Conservation (phyloP, 140 eudicot genomes). For the Cichorium intybus region DNA sequence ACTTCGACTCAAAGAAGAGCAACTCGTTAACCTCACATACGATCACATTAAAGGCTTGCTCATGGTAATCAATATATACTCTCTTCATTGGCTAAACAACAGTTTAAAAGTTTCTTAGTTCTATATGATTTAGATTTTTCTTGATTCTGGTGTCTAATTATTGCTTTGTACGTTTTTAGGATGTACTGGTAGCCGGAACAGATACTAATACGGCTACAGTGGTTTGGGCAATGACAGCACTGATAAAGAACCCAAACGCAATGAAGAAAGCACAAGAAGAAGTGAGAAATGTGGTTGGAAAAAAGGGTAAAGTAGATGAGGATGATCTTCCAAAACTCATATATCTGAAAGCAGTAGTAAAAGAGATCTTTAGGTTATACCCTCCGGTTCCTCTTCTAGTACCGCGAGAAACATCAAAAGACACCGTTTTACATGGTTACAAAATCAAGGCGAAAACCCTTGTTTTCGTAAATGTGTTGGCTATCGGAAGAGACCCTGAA, state of each 20-base stretch:
- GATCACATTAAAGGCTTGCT: constrained; percentile 42
- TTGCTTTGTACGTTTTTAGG: constrained; percentile 5
- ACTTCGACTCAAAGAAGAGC: constrained; percentile 26
- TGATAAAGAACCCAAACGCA: constrained; percentile 29
- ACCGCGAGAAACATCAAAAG: constrained; percentile 26
- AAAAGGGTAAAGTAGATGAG: constrained; percentile 24
- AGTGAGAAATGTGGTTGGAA: constrained; percentile 22
- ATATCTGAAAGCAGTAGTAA: constrained; percentile 35
- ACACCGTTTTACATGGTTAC: constrained; percentile 30
- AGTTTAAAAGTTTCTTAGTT: not conserved
- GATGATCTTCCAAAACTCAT: constrained; percentile 29
- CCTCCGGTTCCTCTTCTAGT: constrained; percentile 36
- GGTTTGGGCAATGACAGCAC: constrained; percentile 44
- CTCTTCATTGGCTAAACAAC: not conserved
- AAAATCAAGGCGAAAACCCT: constrained; percentile 30
- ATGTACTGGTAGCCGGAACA: constrained; percentile 41
- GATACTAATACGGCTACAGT: constrained; percentile 37
- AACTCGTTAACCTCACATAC: constrained; percentile 19
- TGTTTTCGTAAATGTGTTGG: constrained; percentile 33
- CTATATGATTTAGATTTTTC: not conserved
- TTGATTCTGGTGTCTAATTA: not conserved
- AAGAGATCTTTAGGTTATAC: constrained; percentile 37
- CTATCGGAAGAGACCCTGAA: constrained; percentile 42
- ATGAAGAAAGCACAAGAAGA: constrained; percentile 40
- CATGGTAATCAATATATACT: constrained; percentile 17